Evolutionary conservation across 495 filamentous ascomycete genomes (phyloP), one percentile per base, ranked within the genome.

Genomic region (Daldinia childiae): DNA sequence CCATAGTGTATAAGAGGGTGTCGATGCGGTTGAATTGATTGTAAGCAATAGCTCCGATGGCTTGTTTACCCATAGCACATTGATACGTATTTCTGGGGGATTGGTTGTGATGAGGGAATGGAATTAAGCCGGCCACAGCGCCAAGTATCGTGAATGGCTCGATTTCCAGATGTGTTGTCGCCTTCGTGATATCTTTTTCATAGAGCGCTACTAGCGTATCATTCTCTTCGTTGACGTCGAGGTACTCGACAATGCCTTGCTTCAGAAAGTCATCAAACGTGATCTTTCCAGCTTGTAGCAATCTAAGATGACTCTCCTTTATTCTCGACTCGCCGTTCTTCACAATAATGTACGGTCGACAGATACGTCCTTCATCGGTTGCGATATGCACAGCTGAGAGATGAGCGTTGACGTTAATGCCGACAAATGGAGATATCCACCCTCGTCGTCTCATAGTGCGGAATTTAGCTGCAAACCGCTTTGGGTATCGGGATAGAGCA

Each of bases 41-140:
- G 69, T 95, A 93, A 12, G 95, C 94, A 77, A 98, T 97, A 19
- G 95, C 93, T 56, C 95, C 95, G 78, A 99, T 98, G 17, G 95
- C 95, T 91, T 99, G 95, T 81, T 99, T 99, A 85, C 95, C 95
- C 95, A 99, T 99, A 80, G 95, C 95, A 79, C 96, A 98, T 82
- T 99, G 95, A 76, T 99, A 99, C 7, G 95, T 99, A 78, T 99
- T 99, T 82, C 95, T 90, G 8, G 95, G 95, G 4, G 95, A 99
- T 79, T 99, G 95, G 79, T 99, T 99, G 84, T 99, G 95, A 81
- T 99, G 96, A 11, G 95, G 95, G 76, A 98, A 99, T 4, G 95
- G 95, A 74, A 99, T 98, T 21, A 99, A 84, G 41, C 95, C 95
- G 39, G 95, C 95, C 36, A 98, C 96, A 27, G 95, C 96, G n/a